Evolutionary conservation across 352 stramenopile genomes (phyloP).

Genomic region (Phytopythium vexans): DNA sequence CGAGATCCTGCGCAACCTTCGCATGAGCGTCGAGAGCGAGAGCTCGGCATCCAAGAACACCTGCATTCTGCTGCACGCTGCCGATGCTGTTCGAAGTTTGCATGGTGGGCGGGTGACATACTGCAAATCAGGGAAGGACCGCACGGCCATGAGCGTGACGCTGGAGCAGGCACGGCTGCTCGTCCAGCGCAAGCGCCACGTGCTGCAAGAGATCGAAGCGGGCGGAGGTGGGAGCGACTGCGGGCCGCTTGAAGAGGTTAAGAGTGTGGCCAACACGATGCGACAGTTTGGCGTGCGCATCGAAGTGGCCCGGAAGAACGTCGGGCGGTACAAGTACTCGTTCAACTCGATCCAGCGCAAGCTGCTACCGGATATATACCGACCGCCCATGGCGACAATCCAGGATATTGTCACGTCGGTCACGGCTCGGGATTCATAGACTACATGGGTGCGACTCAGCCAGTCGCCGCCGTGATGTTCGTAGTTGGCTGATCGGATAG

Average conservation of each 20-base stretch:
- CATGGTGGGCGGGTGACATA: conserved; percentile 93
- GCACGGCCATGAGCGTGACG: conserved; percentile 96
- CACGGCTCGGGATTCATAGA: conserved; percentile 82
- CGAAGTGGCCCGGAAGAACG: conserved; percentile 97
- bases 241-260: conserved; percentile 72
- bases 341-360: conserved; percentile 97
- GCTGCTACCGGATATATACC: conserved; percentile 92
- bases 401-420: conserved; percentile 91
- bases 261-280: conserved; percentile 84
- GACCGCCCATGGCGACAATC: conserved; percentile 86
- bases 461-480: too few relatives aligned
- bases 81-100: conserved; percentile 86
- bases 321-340: conserved; percentile 94
- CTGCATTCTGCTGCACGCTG: conserved; percentile 81
- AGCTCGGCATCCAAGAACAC: conserved; percentile 85
- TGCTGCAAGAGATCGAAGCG: conserved; percentile 68
- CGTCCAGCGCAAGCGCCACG: conserved; percentile 68
- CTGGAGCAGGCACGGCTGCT: conserved; percentile 93
- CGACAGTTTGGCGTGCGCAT: conserved; percentile 92
- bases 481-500: too few relatives aligned
- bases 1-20: conserved; percentile 65
- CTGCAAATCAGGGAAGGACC: conserved; percentile 98
- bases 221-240: conserved; percentile 32
- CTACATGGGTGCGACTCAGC: too few relatives aligned
- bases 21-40: conserved; percentile 61